Evolutionary conservation across 495 filamentous ascomycete genomes (phyloP).

Genomic region (Niebla homalea): DNA sequence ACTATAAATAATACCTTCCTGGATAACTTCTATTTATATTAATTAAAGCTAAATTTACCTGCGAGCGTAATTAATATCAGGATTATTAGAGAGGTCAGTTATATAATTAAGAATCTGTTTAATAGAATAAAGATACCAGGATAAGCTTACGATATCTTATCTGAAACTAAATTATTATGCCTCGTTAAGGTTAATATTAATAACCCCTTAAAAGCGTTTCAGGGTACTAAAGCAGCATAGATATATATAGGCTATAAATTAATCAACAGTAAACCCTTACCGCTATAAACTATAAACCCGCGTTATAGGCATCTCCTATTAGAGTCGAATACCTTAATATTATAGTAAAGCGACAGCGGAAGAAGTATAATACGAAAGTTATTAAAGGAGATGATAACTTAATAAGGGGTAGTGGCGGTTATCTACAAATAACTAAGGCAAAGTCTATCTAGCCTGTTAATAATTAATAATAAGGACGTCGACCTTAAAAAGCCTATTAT

Average conservation of each 20-base stretch:
- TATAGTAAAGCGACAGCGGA: background rate
- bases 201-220: background rate
- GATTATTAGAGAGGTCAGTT: slow-evolving; percentile 27
- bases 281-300: background rate
- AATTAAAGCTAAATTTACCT: slow-evolving; percentile 17
- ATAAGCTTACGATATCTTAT: background rate
- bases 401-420: background rate
- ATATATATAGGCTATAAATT: slow-evolving; percentile 1
- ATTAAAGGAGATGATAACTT: background rate
- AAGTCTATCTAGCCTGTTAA: background rate
- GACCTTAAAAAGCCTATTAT: slow-evolving; percentile 24
- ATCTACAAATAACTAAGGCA: background rate
- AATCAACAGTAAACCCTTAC: background rate
- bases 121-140: background rate
- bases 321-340: background rate
- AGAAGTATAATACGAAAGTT: background rate
- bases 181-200: slow-evolving; percentile 2
- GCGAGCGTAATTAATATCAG: slow-evolving; percentile 30
- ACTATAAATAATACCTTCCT: slow-evolving; percentile 28
- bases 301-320: background rate
- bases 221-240: background rate
- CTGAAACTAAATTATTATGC: slow-evolving; percentile 2
- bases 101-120: slow-evolving; percentile 19
- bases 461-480: background rate
- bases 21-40: slow-evolving; percentile 26